Evolutionary conservation across 352 stramenopile species (phyloP).

Genomic region (Globisporangium orthogonon): DNA sequence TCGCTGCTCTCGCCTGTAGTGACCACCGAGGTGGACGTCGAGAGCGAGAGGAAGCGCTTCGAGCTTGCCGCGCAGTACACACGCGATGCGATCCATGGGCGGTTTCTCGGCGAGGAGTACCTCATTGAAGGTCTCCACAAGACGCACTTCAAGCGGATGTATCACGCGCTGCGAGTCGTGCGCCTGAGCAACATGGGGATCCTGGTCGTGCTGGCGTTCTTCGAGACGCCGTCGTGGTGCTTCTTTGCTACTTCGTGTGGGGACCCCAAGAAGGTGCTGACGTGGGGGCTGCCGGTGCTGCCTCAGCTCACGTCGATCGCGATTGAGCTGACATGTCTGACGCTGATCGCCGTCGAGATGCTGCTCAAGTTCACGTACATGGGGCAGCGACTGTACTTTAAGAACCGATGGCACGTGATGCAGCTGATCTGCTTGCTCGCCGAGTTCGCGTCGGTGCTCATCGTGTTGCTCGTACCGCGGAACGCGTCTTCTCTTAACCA

Average conservation of each 20-base stretch:
- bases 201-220: conserved; percentile 39
- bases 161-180: conserved; percentile 36
- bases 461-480: conserved; percentile 23
- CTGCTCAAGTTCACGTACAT: conserved; percentile 46
- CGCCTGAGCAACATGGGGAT: conserved; percentile 39
- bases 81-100: conserved; percentile 34
- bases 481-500: background rate
- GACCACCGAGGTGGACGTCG: conserved; percentile 2
- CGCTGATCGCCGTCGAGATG: conserved; percentile 34
- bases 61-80: conserved; percentile 43
- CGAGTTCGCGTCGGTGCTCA: conserved; percentile 32
- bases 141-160: conserved; percentile 42
- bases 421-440: conserved; percentile 39
- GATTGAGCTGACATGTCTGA: conserved; percentile 41
- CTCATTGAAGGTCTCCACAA: conserved; percentile 36
- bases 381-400: conserved; percentile 38
- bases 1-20: conserved; percentile 6
- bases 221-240: conserved; percentile 58
- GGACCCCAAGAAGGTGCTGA: conserved; percentile 19
- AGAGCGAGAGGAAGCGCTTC: conserved; percentile 17
- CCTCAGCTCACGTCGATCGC: conserved; percentile 19
- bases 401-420: conserved; percentile 48
- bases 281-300: conserved; percentile 29
- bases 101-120: conserved; percentile 45
- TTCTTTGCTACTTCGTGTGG: conserved; percentile 31